phyloP scores from a whole-genome alignment of 352 stramenopile species.

The Phytophthora lateralis region DNA sequence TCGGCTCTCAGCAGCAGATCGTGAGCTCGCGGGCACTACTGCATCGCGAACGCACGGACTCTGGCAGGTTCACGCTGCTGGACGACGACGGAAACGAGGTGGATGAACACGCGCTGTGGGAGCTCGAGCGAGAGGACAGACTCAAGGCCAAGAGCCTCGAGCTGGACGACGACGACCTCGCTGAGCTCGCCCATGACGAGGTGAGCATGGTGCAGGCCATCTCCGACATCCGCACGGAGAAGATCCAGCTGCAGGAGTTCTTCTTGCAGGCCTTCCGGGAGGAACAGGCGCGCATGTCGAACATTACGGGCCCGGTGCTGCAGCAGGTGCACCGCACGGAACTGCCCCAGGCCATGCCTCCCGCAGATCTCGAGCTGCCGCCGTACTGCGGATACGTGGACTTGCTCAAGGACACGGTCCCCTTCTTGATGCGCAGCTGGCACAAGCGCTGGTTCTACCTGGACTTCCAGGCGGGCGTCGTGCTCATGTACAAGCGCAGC shows the following conservation, averaged over 20 bases:
- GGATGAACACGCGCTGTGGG: conserved; percentile 56
- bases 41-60: conserved; percentile 33
- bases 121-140: conserved; percentile 53
- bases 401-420: conserved; percentile 76
- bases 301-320: conserved; percentile 26
- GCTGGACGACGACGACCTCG: conserved; percentile 69
- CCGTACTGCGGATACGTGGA: conserved; percentile 82
- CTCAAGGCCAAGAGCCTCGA: conserved; percentile 60
- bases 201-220: conserved; percentile 57
- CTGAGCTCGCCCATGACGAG: conserved; percentile 64
- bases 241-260: conserved; percentile 61
- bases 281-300: conserved; percentile 40
- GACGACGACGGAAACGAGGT: conserved; percentile 74
- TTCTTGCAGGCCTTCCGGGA: conserved; percentile 62
- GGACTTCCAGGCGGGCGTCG: conserved; percentile 71
- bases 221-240: conserved; percentile 64
- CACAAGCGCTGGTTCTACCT: conserved; percentile 86
- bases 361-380: conserved; percentile 52
- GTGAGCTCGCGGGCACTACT: conserved; percentile 41
- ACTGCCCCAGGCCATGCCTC: conserved; percentile 35
- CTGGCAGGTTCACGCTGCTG: conserved; percentile 59
- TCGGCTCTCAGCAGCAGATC: conserved; percentile 39
- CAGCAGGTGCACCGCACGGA: conserved; percentile 38
- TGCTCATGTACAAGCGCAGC: conserved; percentile 86
- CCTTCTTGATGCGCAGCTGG: conserved; percentile 78